phyloP scores from a whole-genome alignment of 225 moss, liverwort and hornwort genomes.

The Anthoceros angustus region DNA sequence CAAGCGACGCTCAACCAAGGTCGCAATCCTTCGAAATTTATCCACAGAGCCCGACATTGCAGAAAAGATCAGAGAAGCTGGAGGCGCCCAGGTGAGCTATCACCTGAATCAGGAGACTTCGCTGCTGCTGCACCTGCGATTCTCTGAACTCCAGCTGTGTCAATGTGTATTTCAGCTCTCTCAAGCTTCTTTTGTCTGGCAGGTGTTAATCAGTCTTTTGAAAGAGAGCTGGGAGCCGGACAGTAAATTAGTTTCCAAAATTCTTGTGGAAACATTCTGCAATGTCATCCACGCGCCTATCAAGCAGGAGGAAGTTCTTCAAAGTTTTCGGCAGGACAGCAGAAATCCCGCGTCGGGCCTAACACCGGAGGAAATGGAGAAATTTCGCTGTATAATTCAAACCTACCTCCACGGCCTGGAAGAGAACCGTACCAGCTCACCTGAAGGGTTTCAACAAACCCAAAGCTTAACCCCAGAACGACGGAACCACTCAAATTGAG shows the following conservation, averaged over 20 bases:
- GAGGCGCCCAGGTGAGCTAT: not conserved
- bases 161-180: too few species aligned
- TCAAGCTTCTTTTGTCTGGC: not conserved
- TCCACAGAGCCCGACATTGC: not conserved
- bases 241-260: not conserved
- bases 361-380: not conserved
- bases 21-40: not conserved
- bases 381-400: too few species aligned
- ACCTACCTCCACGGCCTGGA: too few species aligned
- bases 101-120: not conserved
- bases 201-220: not conserved
- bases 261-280: not conserved
- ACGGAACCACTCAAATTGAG: too few species aligned
- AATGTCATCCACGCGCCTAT: not conserved
- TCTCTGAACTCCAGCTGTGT: too few species aligned
- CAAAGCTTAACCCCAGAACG: too few species aligned
- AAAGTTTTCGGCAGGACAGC: not conserved
- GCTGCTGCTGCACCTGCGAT: too few species aligned
- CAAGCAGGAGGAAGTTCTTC: not conserved
- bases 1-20: not conserved
- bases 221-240: not conserved
- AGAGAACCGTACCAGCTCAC: too few species aligned
- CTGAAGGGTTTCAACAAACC: too few species aligned
- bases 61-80: not conserved
- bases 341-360: too few species aligned